phyloP scores from a whole-genome alignment of 2,329 filamentous ascomycete species.

The Botrytis aclada region DNA sequence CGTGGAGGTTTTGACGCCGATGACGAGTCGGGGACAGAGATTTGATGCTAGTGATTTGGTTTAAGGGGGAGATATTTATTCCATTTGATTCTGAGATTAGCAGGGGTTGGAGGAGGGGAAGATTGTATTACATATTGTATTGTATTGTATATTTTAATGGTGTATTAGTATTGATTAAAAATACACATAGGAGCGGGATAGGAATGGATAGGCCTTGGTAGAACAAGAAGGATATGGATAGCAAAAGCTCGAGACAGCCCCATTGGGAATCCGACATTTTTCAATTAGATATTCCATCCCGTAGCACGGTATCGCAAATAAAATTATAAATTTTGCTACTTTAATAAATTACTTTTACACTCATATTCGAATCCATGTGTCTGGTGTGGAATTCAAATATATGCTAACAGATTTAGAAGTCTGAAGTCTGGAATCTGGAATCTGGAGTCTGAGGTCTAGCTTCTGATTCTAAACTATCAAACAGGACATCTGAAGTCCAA shows the following conservation, averaged over 20 bases:
- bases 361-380: neutral
- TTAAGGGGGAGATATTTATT: neutral
- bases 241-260: neutral
- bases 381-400: neutral
- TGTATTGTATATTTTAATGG: neutral
- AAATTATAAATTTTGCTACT: neutral
- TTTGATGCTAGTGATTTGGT: slow-evolving; percentile 10
- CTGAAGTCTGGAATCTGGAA: neutral
- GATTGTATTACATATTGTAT: neutral
- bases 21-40: neutral
- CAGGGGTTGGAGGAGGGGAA: neutral
- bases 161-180: neutral
- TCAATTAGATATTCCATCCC: neutral
- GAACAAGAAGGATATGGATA: neutral
- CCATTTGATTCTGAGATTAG: neutral
- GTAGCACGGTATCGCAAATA: neutral
- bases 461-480: neutral
- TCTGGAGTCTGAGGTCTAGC: neutral
- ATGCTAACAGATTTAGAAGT: neutral
- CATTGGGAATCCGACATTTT: neutral
- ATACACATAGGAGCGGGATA: neutral
- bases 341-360: neutral
- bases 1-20: neutral
- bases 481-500: neutral
- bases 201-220: neutral